Percentiles rank a stretch among this genome's conserved stretches.
phyloP scores from a whole-genome alignment of 768 basidiomycete genomes.

The Pulveroboletus sp. region DNA sequence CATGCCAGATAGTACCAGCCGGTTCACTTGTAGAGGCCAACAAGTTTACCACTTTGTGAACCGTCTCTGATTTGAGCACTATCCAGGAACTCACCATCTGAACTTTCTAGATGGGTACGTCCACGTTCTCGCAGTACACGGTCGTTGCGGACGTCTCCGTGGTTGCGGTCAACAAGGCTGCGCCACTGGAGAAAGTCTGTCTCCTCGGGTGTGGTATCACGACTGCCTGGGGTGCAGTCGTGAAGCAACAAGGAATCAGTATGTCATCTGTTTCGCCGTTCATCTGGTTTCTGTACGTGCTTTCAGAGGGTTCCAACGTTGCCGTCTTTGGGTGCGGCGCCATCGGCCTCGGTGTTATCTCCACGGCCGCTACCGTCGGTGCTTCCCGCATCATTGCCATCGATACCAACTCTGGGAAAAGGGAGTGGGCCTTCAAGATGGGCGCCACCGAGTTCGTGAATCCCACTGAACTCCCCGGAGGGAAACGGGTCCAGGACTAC shows the following conservation, averaged over 20 bases:
- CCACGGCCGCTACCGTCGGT: conserved; percentile 71
- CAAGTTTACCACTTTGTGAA: conserved; percentile 87
- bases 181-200: conserved; percentile 95
- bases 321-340: conserved; percentile 97
- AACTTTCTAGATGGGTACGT: conserved; percentile 84
- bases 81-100: background rate
- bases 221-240: conserved; percentile 96
- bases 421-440: conserved; percentile 85
- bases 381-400: conserved; percentile 89
- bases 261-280: conserved; percentile 25
- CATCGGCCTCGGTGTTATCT: conserved; percentile 90
- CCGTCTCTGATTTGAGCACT: conserved; percentile 6
- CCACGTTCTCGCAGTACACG: conserved; percentile 99
- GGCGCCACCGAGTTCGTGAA: conserved; percentile 96
- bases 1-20: conserved; percentile 86
- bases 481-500: conserved; percentile 83
- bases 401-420: conserved; percentile 84
- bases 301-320: conserved; percentile 73
- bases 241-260: conserved; percentile 87
- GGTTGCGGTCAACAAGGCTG: conserved; percentile 79
- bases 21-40: conserved; percentile 88
- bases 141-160: conserved; percentile 97
- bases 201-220: conserved; percentile 95
- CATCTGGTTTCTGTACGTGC: background rate
- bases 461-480: conserved; percentile 66